These are phyloP conservation scores for Inga leiocalycina DNA, from an alignment of 306 rosid species.

Conservation along the genomic window DNA sequence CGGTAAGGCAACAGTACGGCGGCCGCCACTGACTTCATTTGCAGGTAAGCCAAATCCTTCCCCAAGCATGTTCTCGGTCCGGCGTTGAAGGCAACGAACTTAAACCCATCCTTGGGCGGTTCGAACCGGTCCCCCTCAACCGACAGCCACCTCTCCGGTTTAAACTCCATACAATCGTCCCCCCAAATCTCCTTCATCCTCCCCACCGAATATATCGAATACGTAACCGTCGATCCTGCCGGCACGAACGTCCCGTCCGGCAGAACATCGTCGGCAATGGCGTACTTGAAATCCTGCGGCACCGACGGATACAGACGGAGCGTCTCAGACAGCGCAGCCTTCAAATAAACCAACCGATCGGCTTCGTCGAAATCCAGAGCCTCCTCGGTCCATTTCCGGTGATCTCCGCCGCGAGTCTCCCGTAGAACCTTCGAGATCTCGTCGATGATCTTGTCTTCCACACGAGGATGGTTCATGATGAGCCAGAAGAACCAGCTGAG, in stretches of 20 bases:
- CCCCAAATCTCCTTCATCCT: slow-evolving; percentile 96
- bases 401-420: slow-evolving; percentile 60
- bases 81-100: slow-evolving; percentile 85
- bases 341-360: slow-evolving; percentile 68
- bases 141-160: slow-evolving; percentile 89
- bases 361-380: slow-evolving; percentile 81
- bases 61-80: slow-evolving; percentile 98
- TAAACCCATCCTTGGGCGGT: slow-evolving; percentile 70
- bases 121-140: slow-evolving; percentile 69
- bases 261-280: slow-evolving; percentile 64
- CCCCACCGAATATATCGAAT: slow-evolving; percentile 86
- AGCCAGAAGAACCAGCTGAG: slow-evolving; percentile 97
- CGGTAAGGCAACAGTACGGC: slow-evolving; percentile 86
- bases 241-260: slow-evolving; percentile 88
- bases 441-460: slow-evolving; percentile 61
- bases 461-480: slow-evolving; percentile 63
- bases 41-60: slow-evolving; percentile 92
- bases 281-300: slow-evolving; percentile 83
- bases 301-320: slow-evolving; percentile 87
- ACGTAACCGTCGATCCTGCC: slow-evolving; percentile 91
- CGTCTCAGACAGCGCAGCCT: slow-evolving; percentile 84
- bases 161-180: slow-evolving; percentile 88
- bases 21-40: slow-evolving; percentile 90
- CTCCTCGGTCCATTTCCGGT: slow-evolving; percentile 60
- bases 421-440: slow-evolving; percentile 55